Base-by-base conservation (phyloP, 1,284 basidiomycete species). In the Ustilago esculenta region DNA sequence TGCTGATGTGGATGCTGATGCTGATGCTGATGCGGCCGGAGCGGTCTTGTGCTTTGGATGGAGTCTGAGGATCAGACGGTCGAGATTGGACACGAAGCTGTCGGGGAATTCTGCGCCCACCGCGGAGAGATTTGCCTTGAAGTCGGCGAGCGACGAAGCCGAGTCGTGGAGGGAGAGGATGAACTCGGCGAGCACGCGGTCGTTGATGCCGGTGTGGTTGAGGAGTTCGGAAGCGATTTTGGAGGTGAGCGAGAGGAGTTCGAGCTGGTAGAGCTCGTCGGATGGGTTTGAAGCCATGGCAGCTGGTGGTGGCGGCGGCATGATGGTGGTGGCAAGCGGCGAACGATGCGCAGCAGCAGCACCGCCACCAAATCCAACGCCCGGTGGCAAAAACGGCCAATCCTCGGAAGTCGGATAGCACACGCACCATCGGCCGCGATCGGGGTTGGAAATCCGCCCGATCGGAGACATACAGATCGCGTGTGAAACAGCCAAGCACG, bases 121-220 rank as follows among this genome's bases (percentile, higher is more conserved):
- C 68, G 90, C 89, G 58, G 87, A 86, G 48, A 98, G 87, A 81
- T 92, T 91, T 42, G 83, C 77, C 83, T 93, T 92, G 87, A 98
- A 99, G 53, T 88, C 87, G 12, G 84, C 83, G 40, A 92, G 85
- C 60, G 87, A 88, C 73, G 87, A 90, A 77, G 90, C 90, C 74
- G 92, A 85, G 71, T 92, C 90, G 83, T 98, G 95, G 49, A 98
- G 87, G 78, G 88, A 85, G 70, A 99, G 94, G 68, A 98, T 88
- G 84, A 96, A 99, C 84, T 98, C 94, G 23, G 95, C 93, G 30
- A 95, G 86, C 11, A 90, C 90, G 80, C 94, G 94, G 86, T 97
- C 94, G 81, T 90, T 72, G 53, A 82, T 75, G 45, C 77, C 79
- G 43, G 91, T 50, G 90, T 84, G 42, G 87, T 90, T 74, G 87